Conservation (phyloP, 768 basidiomycete species). For the Suillus tomentosus region DNA sequence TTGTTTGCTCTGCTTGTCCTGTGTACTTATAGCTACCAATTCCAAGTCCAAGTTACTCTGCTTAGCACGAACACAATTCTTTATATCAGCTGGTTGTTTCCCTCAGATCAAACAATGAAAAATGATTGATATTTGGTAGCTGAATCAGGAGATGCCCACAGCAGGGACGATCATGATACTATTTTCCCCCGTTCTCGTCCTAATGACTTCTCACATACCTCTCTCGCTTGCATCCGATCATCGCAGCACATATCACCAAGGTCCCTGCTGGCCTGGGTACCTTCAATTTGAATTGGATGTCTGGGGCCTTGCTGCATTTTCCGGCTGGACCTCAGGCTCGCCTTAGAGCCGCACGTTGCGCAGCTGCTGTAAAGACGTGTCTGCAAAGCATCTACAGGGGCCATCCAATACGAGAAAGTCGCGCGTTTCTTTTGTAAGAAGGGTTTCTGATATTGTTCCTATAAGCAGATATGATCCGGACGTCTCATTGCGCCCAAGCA, state of each 20-base stretch:
- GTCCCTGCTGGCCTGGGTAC: conserved; percentile 5
- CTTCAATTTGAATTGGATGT: conserved; percentile 19
- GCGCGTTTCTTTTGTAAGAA: conserved; percentile 27
- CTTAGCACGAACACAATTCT: not conserved
- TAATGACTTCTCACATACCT: conserved; percentile 13
- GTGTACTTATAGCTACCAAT: not conserved
- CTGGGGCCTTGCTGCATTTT: conserved; percentile 30
- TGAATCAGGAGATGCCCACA: not conserved
- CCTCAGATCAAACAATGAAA: not conserved
- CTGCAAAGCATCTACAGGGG: conserved; percentile 26
- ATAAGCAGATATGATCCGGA: conserved; percentile 35
- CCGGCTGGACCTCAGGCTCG: conserved; percentile 20
- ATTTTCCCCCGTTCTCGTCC: conserved; percentile 13
- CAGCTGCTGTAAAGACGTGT: conserved; percentile 34
- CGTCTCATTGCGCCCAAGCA: conserved; percentile 21
- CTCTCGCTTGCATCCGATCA: conserved; percentile 27
- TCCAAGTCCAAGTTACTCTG: not conserved
- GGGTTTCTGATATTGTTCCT: conserved; percentile 35
- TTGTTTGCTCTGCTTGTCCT: not conserved
- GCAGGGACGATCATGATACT: conserved; percentile 1
- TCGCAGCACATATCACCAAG: conserved; percentile 30
- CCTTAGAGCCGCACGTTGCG: conserved; percentile 26
- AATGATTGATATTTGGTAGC: not conserved
- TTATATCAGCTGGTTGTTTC: not conserved
- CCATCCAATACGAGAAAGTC: conserved; percentile 23